These are phyloP conservation scores for Kurtzmaniella quercitrusa DNA, from an alignment of 1,139 yeast species.

Conservation along the genomic window DNA sequence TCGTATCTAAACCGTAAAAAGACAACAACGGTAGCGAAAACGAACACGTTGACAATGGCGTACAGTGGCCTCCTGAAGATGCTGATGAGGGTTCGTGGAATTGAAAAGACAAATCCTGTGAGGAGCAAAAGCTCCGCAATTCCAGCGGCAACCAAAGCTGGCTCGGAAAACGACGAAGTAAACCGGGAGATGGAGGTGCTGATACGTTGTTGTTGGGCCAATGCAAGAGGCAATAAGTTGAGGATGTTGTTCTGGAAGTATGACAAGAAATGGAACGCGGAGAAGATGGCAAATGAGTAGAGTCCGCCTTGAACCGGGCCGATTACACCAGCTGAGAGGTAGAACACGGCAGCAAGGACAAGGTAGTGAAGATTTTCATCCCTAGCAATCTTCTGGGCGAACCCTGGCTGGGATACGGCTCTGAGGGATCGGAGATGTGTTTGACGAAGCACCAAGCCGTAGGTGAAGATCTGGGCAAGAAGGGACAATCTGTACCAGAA, in stretches of 20 bases:
- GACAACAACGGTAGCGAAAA: slow-evolving; percentile 27
- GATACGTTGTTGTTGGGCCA: slow-evolving; percentile 18
- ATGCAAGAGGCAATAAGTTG: slow-evolving; percentile 15
- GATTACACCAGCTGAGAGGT: slow-evolving; percentile 24
- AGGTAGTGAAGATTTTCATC: slow-evolving; percentile 54
- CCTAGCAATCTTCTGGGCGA: slow-evolving; percentile 16
- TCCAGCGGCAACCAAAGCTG: slow-evolving; percentile 45
- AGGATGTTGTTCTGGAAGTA: slow-evolving; percentile 40
- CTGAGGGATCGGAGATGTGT: slow-evolving; percentile 28
- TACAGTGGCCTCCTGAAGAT: slow-evolving; percentile 15
- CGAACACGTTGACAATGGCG: slow-evolving; percentile 16
- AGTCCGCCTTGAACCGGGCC: slow-evolving; percentile 36
- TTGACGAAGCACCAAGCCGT: slow-evolving; percentile 45
- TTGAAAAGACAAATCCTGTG: slow-evolving; percentile 15
- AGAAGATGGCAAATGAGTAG: slow-evolving; percentile 53
- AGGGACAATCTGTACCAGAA: slow-evolving; percentile 36
- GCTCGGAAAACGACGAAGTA: slow-evolving; percentile 39
- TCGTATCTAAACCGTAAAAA: slow-evolving; percentile 46
- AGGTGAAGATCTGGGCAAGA: slow-evolving; percentile 41
- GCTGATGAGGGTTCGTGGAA: slow-evolving; percentile 12
- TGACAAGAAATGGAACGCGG: slow-evolving; percentile 51
- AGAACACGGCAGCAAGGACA: slow-evolving; percentile 36
- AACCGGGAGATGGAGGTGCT: slow-evolving; percentile 27
- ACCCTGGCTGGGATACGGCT: slow-evolving; percentile 10
- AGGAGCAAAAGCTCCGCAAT: slow-evolving; percentile 38